Base-by-base conservation (phyloP, 257 asterid species). In the Echium plantagineum region DNA sequence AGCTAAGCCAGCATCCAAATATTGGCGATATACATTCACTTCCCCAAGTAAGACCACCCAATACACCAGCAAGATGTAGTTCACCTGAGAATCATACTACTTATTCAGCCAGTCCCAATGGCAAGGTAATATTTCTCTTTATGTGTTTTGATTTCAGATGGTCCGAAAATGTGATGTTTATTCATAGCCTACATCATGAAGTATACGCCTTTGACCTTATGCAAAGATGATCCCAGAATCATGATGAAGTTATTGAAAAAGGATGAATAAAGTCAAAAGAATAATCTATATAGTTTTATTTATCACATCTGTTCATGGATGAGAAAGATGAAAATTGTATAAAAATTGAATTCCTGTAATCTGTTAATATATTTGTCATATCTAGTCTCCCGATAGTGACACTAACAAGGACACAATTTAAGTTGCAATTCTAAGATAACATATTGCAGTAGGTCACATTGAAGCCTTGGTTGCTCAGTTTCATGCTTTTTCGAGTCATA, bases 41-140 rank as follows among this genome's bases (percentile, higher is more conserved):
- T 12, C 69, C 81, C 68, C 85, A 58, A 63, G 67, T 73, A 64
- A 80, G 77, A 76, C 81, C 78, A 61, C 77, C 81, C 54, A 73
- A 77, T 60, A 72, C 69, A 52, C 80, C 80, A 71, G 32, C 70
- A 31, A 68, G 77, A 63, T 80, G 94, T 80, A 70, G 82, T 67
- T 80, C 90, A 47, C 55, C 52, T 66, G 89, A 82, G 65, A 71
- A 68, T 71, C 75, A 66, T 67, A 67, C 80, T 15, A 69, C 63
- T 24, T 72, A 66, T 64, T 69, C 87, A 58, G 38, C 82, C 71
- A 76, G 76, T 68, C 79, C 56, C 65, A 76, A 72, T 63, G 74
- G 65, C 69, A 66, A 75, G 82, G 90, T 88, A 66, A 63, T 71
- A 49, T 70, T 35, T 66, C 66, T 28, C 59, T 13, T 31, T 22